phyloP scores from a whole-genome alignment of 306 rosid species.

The Inga oerstediana region DNA sequence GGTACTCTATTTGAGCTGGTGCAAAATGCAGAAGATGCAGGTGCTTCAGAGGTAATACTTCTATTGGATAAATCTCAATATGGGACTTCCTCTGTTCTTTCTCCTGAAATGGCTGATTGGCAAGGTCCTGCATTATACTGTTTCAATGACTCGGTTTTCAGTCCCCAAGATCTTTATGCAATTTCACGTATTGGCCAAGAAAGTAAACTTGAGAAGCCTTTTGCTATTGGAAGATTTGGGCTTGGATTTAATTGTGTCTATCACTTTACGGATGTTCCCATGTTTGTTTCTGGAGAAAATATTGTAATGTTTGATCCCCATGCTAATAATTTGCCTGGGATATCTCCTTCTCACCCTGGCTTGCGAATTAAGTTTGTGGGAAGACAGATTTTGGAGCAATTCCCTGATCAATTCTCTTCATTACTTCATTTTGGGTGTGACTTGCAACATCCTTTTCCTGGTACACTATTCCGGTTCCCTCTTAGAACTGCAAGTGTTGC shows the following conservation, averaged over 20 bases:
- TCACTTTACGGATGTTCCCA: conserved; percentile 95
- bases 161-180: conserved; percentile 98
- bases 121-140: conserved; percentile 98
- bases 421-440: conserved; percentile 93
- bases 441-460: conserved; percentile 86
- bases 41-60: conserved; percentile 90
- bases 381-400: conserved; percentile 85
- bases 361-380: conserved; percentile 89
- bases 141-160: conserved; percentile 87
- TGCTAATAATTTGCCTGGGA: conserved; percentile 91
- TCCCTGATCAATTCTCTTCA: conserved; percentile 97
- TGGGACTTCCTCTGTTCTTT: conserved; percentile 92
- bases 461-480: conserved; percentile 93
- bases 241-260: conserved; percentile 97
- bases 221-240: conserved; percentile 98
- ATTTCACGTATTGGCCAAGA: conserved; percentile 99
- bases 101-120: conserved; percentile 99
- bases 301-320: conserved; percentile 98
- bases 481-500: conserved; percentile 84
- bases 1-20: conserved; percentile 94
- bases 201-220: conserved; percentile 96
- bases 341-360: conserved; percentile 99
- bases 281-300: conserved; percentile 95
- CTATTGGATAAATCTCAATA: conserved; percentile 92
- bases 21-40: conserved; percentile 99